Base-by-base conservation (phyloP, 768 basidiomycete genomes). In the Amanita polypyramis region DNA sequence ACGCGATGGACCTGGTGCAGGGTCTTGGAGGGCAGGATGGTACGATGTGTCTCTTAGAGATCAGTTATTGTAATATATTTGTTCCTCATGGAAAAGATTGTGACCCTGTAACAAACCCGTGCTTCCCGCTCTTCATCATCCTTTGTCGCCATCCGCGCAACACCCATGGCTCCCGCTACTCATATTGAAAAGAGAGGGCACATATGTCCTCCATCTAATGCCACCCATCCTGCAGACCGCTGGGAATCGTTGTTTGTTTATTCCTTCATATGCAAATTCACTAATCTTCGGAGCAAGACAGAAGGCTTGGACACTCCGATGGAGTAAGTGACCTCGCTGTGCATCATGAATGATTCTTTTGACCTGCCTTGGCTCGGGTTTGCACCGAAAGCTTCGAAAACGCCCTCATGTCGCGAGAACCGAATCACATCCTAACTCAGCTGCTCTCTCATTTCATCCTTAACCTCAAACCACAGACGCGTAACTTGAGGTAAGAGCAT, bases 231-330 rank as follows among this genome's bases (percentile, higher is more conserved):
- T 23, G 70, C 72, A 47, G 82, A 84, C 67, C 83, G 84, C 65
- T 92, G 89, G 89, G 89, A 92, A 67, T 78, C 82, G 4, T 65
- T 87, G 54, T 91, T 89, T 64, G 77, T 92, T 32, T 92, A 88
- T 63, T 76, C 81, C 25, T 92, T 92, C 68, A 80, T 92, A 54
- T 79, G 76, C 69, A 86, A 77, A 65, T 92, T 87, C 69, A 87
- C 86, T 19, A 70, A 75, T 63, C 69, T 91, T 56, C 79, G 76
- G 55, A 70, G 71, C 51, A 88, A 86, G 65, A 70, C 86, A 33
- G 85, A 87, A 63, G 86, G 88, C 48, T 66, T 91, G 50, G 80
- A 89, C 58, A 75, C 79, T 54, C 77, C 85, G 41, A 82, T 84
- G 81, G 86, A 90, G 89, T 92, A 66, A 69, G 88, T 77, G 49